Evolutionary conservation across 345 rosid genomes (phyloP).

Genomic region (Salix viminalis): DNA sequence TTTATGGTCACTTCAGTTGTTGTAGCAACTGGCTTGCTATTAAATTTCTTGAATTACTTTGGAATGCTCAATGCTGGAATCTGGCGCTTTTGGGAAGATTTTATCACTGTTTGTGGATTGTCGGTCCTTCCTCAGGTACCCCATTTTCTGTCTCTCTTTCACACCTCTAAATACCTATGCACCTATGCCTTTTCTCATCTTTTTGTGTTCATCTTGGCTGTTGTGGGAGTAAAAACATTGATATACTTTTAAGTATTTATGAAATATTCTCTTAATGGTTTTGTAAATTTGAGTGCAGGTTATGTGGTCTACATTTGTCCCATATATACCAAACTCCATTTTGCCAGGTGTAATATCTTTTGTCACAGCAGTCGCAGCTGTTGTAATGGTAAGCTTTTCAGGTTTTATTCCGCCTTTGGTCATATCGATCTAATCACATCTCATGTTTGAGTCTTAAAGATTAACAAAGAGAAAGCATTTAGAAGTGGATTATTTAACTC

Average conservation of each 20-base stretch:
- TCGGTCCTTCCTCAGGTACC: constrained; percentile 76
- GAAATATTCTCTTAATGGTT: neutral
- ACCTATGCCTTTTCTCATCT: neutral
- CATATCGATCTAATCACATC: neutral
- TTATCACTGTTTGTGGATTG: constrained; percentile 69
- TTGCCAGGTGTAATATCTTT: constrained; percentile 64
- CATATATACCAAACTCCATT: constrained; percentile 58
- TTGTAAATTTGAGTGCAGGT: constrained; percentile 39
- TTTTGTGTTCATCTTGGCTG: neutral
- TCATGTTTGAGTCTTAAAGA: neutral
- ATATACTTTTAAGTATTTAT: neutral
- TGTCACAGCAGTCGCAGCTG: constrained; percentile 56
- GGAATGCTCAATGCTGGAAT: constrained; percentile 41
- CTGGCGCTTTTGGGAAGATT: constrained; percentile 85
- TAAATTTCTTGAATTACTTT: constrained; percentile 54
- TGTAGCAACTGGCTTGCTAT: constrained; percentile 53
- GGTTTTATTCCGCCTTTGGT: neutral
- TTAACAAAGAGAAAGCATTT: neutral
- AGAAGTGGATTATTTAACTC: neutral
- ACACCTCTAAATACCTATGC: neutral
- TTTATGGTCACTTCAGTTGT: constrained; percentile 51
- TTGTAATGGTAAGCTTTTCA: constrained; percentile 59
- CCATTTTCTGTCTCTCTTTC: constrained; percentile 6
- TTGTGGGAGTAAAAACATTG: neutral
- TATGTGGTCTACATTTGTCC: constrained; percentile 94